Evolutionary conservation across 1,284 basidiomycete species (phyloP), one percentile per base, ranked within the genome.

Genomic region (Rhodotorula sp.): DNA sequence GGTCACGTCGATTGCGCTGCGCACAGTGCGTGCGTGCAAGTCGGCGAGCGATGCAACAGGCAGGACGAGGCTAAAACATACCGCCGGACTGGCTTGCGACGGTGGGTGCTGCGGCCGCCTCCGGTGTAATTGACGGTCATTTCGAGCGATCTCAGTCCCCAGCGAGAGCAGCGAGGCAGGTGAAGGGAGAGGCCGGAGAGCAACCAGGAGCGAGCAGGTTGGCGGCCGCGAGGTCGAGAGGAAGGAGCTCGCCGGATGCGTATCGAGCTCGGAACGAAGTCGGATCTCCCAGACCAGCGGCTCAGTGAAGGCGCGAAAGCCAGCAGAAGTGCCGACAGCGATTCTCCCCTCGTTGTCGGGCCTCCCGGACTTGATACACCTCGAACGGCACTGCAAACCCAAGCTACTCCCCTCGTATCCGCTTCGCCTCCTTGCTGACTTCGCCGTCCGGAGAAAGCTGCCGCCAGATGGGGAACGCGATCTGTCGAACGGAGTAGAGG

Each of bases 391-490:
- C 28, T 8, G 9, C 10, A 22, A 26, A 2, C 24, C 20, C 26
- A 30, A 22, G 6, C 24, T 56, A 59, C 24, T 31, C 24, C 30
- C 48, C 55, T 16, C 18, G 6, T 34, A 50, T 56, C 50, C 26
- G 28, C 40, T 57, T 50, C n/a, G 60, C 59, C 46, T 62, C 69
- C 44, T 69, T 66, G 44, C 30, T 34, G 6, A 71, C 62, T 50
- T 67, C 70, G 59, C 62, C 70, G 30, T 74, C 72, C 2, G 67
- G 81, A 10, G 77, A 77, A 40, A 79, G 72, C 64, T 74, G 71
- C 34, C 82, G 64, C 81, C 81, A 83, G 34, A 83, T 75, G 0
- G 82, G 82, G 8, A 82, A 64, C 0, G 76, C 82, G 46, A 82
- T 71, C 81, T 82, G 61, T 46, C 6, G 3, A 51, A 9, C 30